These are phyloP conservation scores for Rhodomyrtus psidioides DNA, from an alignment of 441 rosid species.

Conservation along the genomic window DNA sequence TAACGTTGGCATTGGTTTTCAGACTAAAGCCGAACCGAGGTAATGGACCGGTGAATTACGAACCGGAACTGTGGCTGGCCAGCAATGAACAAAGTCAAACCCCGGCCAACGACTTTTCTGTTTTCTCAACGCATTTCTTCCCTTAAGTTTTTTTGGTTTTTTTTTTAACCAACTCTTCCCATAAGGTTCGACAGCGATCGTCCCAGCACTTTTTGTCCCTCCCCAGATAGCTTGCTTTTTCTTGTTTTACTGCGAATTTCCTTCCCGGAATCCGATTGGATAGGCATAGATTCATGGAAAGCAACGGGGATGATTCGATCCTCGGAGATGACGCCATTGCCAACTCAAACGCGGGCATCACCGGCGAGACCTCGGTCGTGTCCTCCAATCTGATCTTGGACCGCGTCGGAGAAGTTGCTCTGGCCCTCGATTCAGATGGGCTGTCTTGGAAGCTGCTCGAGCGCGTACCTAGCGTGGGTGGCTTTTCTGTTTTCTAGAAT, in stretches of 20 bases:
- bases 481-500: slow-evolving; percentile 2
- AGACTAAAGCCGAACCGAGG: neutral
- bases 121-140: neutral
- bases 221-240: neutral
- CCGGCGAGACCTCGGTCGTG: slow-evolving; percentile 12
- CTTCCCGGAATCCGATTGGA: neutral
- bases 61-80: neutral
- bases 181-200: neutral
- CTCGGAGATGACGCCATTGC: slow-evolving; percentile 4
- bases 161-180: neutral
- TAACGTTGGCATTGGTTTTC: neutral
- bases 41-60: neutral
- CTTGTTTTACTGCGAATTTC: neutral
- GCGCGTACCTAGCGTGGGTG: slow-evolving; percentile 41
- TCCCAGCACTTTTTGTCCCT: neutral
- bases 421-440: slow-evolving; percentile 43
- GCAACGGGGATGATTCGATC: slow-evolving; percentile 6
- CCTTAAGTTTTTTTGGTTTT: neutral
- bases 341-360: neutral
- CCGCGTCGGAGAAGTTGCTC: slow-evolving; percentile 56
- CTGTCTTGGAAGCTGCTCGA: slow-evolving; percentile 62
- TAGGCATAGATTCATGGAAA: slow-evolving; percentile 20
- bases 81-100: neutral
- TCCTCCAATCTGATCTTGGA: slow-evolving; percentile 46
- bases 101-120: neutral